Conservation (phyloP, 441 rosid genomes). For the Brassica hybrid region DNA sequence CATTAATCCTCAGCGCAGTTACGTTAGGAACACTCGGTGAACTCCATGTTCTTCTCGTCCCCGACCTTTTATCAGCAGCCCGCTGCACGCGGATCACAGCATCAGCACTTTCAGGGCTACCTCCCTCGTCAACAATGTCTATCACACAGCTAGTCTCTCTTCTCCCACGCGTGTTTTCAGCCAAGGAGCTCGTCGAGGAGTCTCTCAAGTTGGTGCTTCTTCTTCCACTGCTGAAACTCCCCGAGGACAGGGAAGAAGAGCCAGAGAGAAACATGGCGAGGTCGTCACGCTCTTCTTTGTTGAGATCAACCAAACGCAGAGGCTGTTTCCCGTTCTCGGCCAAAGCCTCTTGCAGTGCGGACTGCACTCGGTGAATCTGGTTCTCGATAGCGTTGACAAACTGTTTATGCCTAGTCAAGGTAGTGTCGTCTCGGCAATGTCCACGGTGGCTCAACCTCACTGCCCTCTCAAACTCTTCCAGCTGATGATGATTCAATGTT, state of each 20-base stretch:
- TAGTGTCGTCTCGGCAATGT: conserved; percentile 48
- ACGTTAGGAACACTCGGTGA: conserved; percentile 57
- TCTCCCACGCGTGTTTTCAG: neutral
- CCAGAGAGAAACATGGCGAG: conserved; percentile 86
- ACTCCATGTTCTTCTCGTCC: conserved; percentile 67
- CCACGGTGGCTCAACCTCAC: conserved; percentile 63
- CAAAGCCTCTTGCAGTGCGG: conserved; percentile 38
- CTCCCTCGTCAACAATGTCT: conserved; percentile 59
- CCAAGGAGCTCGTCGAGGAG: neutral
- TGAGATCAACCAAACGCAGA: conserved; percentile 72
- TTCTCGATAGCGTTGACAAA: conserved; percentile 72
- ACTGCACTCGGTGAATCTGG: conserved; percentile 68
- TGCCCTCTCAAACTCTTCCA: conserved; percentile 92
- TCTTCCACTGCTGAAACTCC: conserved; percentile 39
- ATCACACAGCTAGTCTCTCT: conserved; percentile 40
- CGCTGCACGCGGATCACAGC: conserved; percentile 19
- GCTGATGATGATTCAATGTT: conserved; percentile 45
- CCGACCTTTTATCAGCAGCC: conserved; percentile 31
- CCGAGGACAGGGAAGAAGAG: conserved; percentile 43
- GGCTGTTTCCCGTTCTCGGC: conserved; percentile 65
- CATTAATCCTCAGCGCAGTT: conserved; percentile 62
- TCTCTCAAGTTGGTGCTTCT: conserved; percentile 4
- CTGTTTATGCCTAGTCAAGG: conserved; percentile 69
- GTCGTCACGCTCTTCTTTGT: conserved; percentile 84
- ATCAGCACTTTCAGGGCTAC: conserved; percentile 48